Evolutionary conservation across 1,284 basidiomycete species (phyloP).

Genomic region (Trichosporon coremiiforme): DNA sequence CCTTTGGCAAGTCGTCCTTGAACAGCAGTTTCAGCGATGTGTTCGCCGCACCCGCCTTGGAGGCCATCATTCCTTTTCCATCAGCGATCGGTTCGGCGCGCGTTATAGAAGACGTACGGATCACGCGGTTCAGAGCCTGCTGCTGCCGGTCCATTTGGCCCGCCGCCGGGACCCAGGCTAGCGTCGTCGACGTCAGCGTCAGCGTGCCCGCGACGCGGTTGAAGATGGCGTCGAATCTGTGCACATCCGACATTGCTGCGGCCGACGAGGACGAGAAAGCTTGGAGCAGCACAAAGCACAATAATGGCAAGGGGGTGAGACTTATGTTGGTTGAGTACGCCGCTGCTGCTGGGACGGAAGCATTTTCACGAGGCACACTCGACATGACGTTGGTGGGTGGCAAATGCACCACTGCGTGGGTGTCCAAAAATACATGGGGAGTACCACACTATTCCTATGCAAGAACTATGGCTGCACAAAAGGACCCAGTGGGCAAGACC

Average conservation of each 20-base stretch:
- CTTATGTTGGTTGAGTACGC: neutral
- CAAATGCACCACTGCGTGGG: neutral
- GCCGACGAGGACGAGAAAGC: neutral
- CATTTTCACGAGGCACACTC: neutral
- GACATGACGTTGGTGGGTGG: neutral
- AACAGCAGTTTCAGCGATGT: slow-evolving; percentile 52
- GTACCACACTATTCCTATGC: neutral
- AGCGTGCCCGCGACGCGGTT: slow-evolving; percentile 53
- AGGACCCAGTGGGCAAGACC: neutral
- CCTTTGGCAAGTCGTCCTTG: slow-evolving; percentile 50
- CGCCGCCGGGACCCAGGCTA: slow-evolving; percentile 50
- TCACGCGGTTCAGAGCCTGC: slow-evolving; percentile 51
- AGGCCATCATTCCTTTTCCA: slow-evolving; percentile 51
- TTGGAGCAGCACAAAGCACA: neutral
- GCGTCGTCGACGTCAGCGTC: slow-evolving; percentile 45
- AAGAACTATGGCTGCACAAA: slow-evolving; percentile 13
- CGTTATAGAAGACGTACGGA: slow-evolving; percentile 38
- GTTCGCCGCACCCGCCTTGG: slow-evolving; percentile 47
- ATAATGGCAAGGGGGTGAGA: neutral
- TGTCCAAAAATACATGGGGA: slow-evolving; percentile 5
- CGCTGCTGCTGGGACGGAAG: neutral
- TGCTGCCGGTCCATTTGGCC: slow-evolving; percentile 51
- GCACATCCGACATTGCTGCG: slow-evolving; percentile 27
- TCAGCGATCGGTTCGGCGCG: slow-evolving; percentile 5
- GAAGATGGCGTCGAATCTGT: slow-evolving; percentile 47